Conservation (phyloP, 2,329 filamentous ascomycete genomes). For the Coleophoma crateriformis region DNA sequence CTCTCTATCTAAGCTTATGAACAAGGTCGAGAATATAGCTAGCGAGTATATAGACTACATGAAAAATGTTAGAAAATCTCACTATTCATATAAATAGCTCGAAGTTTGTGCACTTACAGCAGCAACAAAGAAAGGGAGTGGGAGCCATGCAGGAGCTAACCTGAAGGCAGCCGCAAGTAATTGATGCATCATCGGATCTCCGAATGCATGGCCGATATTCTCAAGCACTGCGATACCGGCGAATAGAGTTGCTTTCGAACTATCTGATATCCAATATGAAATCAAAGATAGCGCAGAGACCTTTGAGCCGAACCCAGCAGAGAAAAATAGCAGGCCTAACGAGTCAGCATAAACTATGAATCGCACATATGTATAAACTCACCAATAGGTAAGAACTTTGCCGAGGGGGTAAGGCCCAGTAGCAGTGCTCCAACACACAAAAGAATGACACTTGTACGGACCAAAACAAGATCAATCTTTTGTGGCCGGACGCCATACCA, state of each 20-base stretch:
- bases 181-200: conserved; percentile 23
- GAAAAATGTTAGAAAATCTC: not conserved
- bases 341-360: not conserved
- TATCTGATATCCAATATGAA: conserved; percentile 19
- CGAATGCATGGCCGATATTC: conserved; percentile 22
- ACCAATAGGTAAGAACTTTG: conserved; percentile 17
- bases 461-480: conserved; percentile 19
- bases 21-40: not conserved
- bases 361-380: not conserved
- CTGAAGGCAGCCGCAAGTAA: conserved; percentile 20
- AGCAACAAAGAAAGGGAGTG: conserved; percentile 23
- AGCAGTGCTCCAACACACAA: conserved; percentile 18
- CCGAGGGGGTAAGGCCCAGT: conserved; percentile 15
- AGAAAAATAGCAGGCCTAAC: conserved; percentile 21
- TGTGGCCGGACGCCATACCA: conserved; percentile 11
- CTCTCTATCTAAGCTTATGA: not conserved
- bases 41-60: not conserved
- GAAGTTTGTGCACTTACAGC: conserved; percentile 16
- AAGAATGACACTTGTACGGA: conserved; percentile 16
- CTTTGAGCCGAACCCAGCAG: conserved; percentile 22
- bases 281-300: conserved; percentile 22
- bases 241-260: conserved; percentile 20
- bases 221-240: conserved; percentile 23
- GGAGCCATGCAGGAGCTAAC: conserved; percentile 17
- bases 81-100: too few relatives aligned